A percentile compares a stretch with the other conserved stretches of the same genome.
Conservation (phyloP, 2,329 filamentous ascomycete genomes). For the Periglandula ipomoeae region DNA sequence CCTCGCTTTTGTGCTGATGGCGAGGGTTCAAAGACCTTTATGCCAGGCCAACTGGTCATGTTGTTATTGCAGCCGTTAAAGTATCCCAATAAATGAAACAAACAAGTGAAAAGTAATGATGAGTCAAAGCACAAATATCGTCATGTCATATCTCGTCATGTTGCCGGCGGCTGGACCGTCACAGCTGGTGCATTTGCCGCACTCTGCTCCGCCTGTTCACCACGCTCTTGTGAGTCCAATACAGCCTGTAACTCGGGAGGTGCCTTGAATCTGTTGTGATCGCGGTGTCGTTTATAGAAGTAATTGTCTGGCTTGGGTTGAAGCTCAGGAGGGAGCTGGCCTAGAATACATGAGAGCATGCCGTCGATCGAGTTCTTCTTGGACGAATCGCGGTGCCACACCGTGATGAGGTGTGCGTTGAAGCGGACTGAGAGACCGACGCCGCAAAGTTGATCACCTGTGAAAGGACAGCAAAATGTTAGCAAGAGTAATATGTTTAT, state of each 20-base stretch:
- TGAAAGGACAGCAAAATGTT: background rate
- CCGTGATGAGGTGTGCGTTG: slow-evolving; percentile 77
- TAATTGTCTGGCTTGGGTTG: slow-evolving; percentile 62
- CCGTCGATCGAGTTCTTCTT: slow-evolving; percentile 71
- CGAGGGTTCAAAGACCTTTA: background rate
- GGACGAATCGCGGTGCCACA: slow-evolving; percentile 86
- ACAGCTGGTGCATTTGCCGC: slow-evolving; percentile 15
- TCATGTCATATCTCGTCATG: background rate
- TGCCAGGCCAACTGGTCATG: background rate
- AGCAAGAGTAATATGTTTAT: background rate
- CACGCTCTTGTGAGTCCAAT: slow-evolving; percentile 44
- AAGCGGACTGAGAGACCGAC: slow-evolving; percentile 81
- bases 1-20: background rate
- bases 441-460: slow-evolving; percentile 81
- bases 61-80: background rate
- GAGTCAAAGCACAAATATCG: too few species aligned
- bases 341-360: slow-evolving; percentile 63
- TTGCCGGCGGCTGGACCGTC: slow-evolving; percentile 16
- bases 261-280: slow-evolving; percentile 73
- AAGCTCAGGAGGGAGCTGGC: slow-evolving; percentile 64
- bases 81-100: background rate
- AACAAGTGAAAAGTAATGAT: too few species aligned
- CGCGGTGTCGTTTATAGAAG: slow-evolving; percentile 83
- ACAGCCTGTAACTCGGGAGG: slow-evolving; percentile 50
- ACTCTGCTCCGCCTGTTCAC: slow-evolving; percentile 23